A percentile compares a stretch with the other conserved stretches of the same genome.
These are phyloP conservation scores for Dioscorea dumetorum DNA, from an alignment of 106 monocot genomes.

Conservation along the genomic window DNA sequence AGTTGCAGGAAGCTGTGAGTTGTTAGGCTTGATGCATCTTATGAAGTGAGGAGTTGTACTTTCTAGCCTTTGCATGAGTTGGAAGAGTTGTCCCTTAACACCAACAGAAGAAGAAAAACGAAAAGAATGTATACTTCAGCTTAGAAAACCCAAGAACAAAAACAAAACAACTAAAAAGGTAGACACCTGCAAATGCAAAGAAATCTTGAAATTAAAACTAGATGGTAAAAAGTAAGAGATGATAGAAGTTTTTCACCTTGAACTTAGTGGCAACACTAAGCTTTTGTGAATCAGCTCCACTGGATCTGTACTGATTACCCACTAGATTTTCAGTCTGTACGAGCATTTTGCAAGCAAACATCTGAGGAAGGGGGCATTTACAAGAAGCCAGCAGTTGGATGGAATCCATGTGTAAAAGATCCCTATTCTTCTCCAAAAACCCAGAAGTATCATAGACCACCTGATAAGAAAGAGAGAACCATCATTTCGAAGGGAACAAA, in stretches of 20 bases:
- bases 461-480: conserved; percentile 27
- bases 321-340: conserved; percentile 31
- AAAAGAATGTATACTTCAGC: background rate
- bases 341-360: conserved; percentile 85
- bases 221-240: background rate
- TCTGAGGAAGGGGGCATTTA: conserved; percentile 68
- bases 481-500: conserved; percentile 1
- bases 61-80: conserved; percentile 97
- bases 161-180: background rate
- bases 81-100: conserved; percentile 85
- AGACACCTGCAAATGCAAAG: too few species aligned
- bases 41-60: conserved; percentile 96
- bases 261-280: conserved; percentile 93
- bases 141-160: too few species aligned
- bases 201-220: background rate
- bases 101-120: background rate
- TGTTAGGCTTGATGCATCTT: conserved; percentile 96
- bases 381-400: conserved; percentile 83
- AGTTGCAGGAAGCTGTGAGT: conserved; percentile 55
- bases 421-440: conserved; percentile 96
- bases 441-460: conserved; percentile 83
- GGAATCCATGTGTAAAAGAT: conserved; percentile 82
- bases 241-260: conserved; percentile 42
- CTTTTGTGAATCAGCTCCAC: conserved; percentile 77
- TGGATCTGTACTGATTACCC: conserved; percentile 37